A percentile compares a stretch with the other conserved stretches of the same genome.
Conservation (phyloP, 176 grass and related monocot genomes). For the Cocos nucifera region DNA sequence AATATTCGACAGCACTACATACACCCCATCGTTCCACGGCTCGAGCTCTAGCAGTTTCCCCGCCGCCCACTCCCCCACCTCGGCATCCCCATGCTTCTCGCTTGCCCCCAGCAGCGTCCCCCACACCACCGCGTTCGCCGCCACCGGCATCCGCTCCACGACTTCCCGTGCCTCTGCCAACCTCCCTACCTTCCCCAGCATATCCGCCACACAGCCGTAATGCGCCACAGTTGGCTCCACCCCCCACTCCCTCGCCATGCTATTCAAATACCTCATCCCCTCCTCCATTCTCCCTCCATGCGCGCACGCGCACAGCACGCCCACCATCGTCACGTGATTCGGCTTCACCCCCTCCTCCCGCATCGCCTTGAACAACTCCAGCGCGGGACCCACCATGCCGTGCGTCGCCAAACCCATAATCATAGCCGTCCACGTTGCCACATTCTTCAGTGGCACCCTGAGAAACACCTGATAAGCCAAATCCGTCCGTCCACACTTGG, state of each 20-base stretch:
- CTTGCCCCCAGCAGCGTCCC: constrained; percentile 36
- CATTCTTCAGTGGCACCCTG: constrained; percentile 19
- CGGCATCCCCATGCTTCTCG: constrained; percentile 34
- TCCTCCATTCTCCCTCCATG: constrained; percentile 22
- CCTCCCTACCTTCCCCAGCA: constrained; percentile 35
- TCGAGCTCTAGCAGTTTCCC: constrained; percentile 21
- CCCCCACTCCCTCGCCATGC: constrained; percentile 28
- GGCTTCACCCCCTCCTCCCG: constrained; percentile 15
- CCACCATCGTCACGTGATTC: constrained; percentile 36
- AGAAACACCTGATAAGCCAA: constrained; percentile 23
- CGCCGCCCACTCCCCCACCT: constrained; percentile 24
- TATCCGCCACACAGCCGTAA: constrained; percentile 36
- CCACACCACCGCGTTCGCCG: constrained; percentile 40
- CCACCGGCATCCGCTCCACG: constrained; percentile 35
- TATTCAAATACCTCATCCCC: constrained; percentile 29
- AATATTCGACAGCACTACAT: constrained; percentile 37
- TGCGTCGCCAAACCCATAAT: constrained; percentile 27
- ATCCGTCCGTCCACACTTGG: constrained; percentile 33
- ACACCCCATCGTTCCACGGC: constrained; percentile 43
- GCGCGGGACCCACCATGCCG: constrained; percentile 23
- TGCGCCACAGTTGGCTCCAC: constrained; percentile 21
- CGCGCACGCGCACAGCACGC: constrained; percentile 23
- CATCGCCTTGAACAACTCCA: constrained; percentile 33
- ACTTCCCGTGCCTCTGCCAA: constrained; percentile 24
- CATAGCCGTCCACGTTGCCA: constrained; percentile 40